Evolutionary conservation across 768 basidiomycete species (phyloP), one percentile per base, ranked within the genome.

Genomic region (Collybia nuda): DNA sequence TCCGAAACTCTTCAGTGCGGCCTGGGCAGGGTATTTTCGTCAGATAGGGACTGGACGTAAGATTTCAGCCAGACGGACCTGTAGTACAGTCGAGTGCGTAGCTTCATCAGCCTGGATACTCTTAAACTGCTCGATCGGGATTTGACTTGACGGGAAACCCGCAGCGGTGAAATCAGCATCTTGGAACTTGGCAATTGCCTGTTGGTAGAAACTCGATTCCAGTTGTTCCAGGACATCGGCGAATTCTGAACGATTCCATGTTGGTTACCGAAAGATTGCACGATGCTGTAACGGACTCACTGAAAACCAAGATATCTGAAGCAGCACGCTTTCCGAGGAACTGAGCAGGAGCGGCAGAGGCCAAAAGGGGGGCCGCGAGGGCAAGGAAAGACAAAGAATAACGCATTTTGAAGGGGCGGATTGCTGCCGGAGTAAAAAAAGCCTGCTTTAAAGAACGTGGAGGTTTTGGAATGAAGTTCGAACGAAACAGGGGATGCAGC

Each of bases 201-300:
- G 77, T 2, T 68, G 51, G 64, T 93, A 93, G 62, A 91, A 91
- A 22, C 70, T 58, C 11, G 76, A 76, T 65, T 91, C 90, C 14
- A 91, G 71, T 55, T 85, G 80, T 64, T 92, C 90, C 39, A 92
- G 73, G 43, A 88, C 82, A 62, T 83, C 73, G 40, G 88, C 87
- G 56, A 91, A 91, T 62, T 84, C 90, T 91, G 28, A 42, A 14
- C n/a, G 44, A 41, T 44, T 32, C 2, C 5, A 32, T 11, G 9
- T 32, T 11, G 26, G 12, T 54, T 6, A 29, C 22, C 4, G 19
- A 18, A 14, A 15, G 18, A 23, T 14, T 39, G 19, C 18, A 2
- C 32, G 8, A 36, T n/a, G 7, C 5, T 11, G 26, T 8, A 24
- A 24, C n/a, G 12, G 14, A 79, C 85, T 58, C 67, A 87, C 86